These are phyloP conservation scores for Ascosphaera aggregata DNA, from an alignment of 2,329 filamentous ascomycete species.

Conservation along the genomic window DNA sequence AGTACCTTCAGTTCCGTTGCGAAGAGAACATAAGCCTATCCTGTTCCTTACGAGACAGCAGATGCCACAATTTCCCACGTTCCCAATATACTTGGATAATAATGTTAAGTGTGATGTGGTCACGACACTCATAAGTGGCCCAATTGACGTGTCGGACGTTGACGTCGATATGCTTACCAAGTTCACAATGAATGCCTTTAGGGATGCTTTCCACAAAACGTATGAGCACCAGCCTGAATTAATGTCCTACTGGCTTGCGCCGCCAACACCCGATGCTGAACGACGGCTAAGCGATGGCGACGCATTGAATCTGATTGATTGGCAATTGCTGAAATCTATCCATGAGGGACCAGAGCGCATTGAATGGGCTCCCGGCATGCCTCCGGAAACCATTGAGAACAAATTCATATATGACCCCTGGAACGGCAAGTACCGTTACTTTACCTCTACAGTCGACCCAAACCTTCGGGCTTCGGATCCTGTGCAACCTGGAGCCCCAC, in stretches of 20 bases:
- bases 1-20: slow-evolving; percentile 29
- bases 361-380: slow-evolving; percentile 21
- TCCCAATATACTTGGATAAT: slow-evolving; percentile 49
- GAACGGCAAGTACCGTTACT: slow-evolving; percentile 35
- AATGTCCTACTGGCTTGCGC: slow-evolving; percentile 68
- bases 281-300: slow-evolving; percentile 4
- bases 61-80: slow-evolving; percentile 41
- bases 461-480: slow-evolving; percentile 13
- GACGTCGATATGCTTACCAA: slow-evolving; percentile 33
- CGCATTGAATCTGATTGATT: slow-evolving; percentile 19
- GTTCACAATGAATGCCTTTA: slow-evolving; percentile 56
- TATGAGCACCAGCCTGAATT: slow-evolving; percentile 40
- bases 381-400: slow-evolving; percentile 19
- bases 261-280: too few relatives aligned
- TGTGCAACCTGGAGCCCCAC: slow-evolving; percentile 13
- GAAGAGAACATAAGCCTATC: slow-evolving; percentile 37
- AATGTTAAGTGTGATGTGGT: slow-evolving; percentile 35
- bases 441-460: slow-evolving; percentile 18
- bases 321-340: slow-evolving; percentile 15
- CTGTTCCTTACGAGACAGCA: slow-evolving; percentile 44
- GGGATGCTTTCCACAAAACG: slow-evolving; percentile 72
- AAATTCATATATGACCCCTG: slow-evolving; percentile 32
- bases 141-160: slow-evolving; percentile 13
- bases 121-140: slow-evolving; percentile 16
- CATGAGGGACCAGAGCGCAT: slow-evolving; percentile 16